Evolutionary conservation across 208 protist species (phyloP).

Genomic region (Chromosphaera perkinsii): DNA sequence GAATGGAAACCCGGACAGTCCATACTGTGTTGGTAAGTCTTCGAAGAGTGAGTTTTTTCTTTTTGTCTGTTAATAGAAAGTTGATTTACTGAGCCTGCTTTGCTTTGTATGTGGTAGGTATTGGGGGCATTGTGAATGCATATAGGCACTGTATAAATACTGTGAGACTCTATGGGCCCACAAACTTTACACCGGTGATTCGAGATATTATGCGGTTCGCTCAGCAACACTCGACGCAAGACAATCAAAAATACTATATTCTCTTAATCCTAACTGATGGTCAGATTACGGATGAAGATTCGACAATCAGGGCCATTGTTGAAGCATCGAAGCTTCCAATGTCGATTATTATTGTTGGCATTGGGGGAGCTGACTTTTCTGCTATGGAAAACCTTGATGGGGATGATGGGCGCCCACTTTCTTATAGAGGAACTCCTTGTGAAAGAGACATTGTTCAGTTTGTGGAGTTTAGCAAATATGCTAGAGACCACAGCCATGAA

Average conservation of each 20-base stretch:
- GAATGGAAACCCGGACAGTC: conserved; percentile 4
- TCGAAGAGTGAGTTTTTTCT: too few species aligned
- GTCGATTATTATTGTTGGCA: conserved; percentile 33
- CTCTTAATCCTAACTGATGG: conserved; percentile 43
- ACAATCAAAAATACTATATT: conserved; percentile 5
- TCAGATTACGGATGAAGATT: conserved; percentile 19
- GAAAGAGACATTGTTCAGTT: background rate
- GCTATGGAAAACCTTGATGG: conserved; percentile 17
- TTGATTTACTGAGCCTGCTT: too few species aligned
- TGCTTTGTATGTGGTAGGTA: background rate
- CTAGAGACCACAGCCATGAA: background rate
- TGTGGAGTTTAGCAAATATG: background rate
- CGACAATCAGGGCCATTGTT: conserved; percentile 14
- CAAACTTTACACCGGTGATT: conserved; percentile 32
- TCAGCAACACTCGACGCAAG: background rate
- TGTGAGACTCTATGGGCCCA: conserved; percentile 27
- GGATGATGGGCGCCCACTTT: background rate
- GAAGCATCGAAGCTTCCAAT: conserved; percentile 13
- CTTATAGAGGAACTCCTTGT: background rate
- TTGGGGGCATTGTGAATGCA: conserved; percentile 1
- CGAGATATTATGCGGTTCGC: background rate
- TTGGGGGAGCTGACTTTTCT: conserved; percentile 17
- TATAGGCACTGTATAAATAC: background rate
- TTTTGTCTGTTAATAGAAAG: too few species aligned
- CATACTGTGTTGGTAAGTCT: background rate